phyloP scores from a whole-genome alignment of 2,329 filamentous ascomycete genomes.

The Paraphaeosphaeria minitans region DNA sequence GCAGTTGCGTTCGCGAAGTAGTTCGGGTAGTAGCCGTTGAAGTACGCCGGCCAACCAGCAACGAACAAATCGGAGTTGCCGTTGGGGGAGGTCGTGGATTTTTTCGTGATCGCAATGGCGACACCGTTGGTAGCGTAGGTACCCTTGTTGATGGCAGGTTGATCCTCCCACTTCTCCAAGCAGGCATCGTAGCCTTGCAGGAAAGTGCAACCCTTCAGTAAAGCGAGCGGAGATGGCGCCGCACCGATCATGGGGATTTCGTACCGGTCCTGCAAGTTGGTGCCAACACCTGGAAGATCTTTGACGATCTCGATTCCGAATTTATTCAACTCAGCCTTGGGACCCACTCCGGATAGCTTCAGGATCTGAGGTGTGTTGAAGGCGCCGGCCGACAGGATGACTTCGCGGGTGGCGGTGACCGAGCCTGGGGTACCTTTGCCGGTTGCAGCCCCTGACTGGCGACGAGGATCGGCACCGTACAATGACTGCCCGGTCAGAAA shows the following conservation, averaged over 20 bases:
- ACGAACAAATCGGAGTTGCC: constrained; percentile 59
- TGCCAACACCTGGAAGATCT: constrained; percentile 63
- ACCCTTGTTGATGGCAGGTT: constrained; percentile 41
- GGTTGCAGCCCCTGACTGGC: background rate
- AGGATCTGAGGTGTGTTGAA: constrained; percentile 68
- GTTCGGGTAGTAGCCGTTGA: constrained; percentile 60
- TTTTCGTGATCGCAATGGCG: constrained; percentile 51
- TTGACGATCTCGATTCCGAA: constrained; percentile 58
- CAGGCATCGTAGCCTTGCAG: constrained; percentile 49
- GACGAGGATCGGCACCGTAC: background rate
- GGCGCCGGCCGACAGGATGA: constrained; percentile 49
- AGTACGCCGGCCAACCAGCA: constrained; percentile 59
- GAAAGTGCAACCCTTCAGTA: constrained; percentile 49
- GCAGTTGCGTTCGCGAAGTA: constrained; percentile 54
- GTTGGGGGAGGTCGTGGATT: constrained; percentile 47
- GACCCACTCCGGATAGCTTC: constrained; percentile 66
- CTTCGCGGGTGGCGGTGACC: constrained; percentile 13
- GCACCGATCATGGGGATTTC: constrained; percentile 33
- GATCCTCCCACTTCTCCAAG: constrained; percentile 49
- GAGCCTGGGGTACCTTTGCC: background rate
- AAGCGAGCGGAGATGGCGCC: constrained; percentile 32
- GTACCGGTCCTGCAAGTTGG: constrained; percentile 67
- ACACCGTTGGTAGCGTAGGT: constrained; percentile 59
- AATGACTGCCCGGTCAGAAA: background rate
- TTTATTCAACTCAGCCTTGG: constrained; percentile 54